Percentiles rank a stretch among this genome's conserved stretches.
Conservation (phyloP, 2,329 filamentous ascomycete genomes). For the Talaromyces islandicus region DNA sequence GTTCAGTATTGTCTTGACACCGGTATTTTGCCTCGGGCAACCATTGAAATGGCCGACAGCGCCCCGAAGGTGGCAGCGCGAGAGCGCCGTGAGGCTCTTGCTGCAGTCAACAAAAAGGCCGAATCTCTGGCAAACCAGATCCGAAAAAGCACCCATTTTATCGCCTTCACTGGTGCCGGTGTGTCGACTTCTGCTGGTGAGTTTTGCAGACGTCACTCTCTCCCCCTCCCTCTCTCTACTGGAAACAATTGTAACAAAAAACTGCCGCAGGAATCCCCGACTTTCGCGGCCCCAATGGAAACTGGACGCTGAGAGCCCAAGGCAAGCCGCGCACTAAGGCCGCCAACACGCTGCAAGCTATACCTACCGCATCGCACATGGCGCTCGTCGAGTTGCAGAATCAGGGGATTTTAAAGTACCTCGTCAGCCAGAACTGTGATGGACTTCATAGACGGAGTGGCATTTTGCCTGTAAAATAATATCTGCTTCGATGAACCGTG, state of each 20-base stretch:
- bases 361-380: conserved; percentile 45
- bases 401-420: conserved; percentile 36
- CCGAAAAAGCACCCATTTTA: conserved; percentile 39
- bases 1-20: background rate
- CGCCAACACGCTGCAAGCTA: conserved; percentile 37
- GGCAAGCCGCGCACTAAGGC: conserved; percentile 30
- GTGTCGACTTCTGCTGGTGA: conserved; percentile 36
- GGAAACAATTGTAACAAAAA: background rate
- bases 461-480: conserved; percentile 34
- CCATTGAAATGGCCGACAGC: conserved; percentile 2
- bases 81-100: conserved; percentile 22
- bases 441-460: conserved; percentile 43
- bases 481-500: background rate
- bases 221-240: no score
- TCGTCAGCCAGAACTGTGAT: conserved; percentile 44
- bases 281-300: conserved; percentile 44
- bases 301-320: conserved; percentile 42
- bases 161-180: conserved; percentile 44
- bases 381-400: conserved; percentile 42
- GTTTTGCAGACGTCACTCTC: background rate
- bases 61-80: conserved; percentile 13
- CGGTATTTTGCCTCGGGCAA: background rate
- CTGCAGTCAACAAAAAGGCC: conserved; percentile 32
- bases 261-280: conserved; percentile 38
- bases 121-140: conserved; percentile 33